Conservation (phyloP, 805 yeast species). For the Metschnikowia hibisci region DNA sequence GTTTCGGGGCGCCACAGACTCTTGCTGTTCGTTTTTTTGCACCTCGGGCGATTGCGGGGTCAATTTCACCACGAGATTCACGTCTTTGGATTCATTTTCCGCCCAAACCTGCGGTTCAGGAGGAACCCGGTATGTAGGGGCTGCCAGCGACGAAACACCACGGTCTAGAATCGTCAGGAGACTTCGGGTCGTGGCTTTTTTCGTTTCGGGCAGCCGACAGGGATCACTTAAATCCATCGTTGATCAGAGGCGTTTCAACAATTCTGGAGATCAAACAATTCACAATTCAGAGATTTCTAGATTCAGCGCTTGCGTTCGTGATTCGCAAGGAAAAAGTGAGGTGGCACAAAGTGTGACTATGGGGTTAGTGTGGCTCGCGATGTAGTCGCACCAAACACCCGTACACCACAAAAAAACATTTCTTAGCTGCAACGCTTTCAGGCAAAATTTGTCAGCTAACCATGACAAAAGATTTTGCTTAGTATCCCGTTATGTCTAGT, state of each 20-base stretch:
- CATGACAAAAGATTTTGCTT: too few species aligned
- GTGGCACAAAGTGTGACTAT: too few species aligned
- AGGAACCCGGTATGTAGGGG: neutral
- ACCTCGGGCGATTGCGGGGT: neutral
- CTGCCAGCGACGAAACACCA: conserved; percentile 1
- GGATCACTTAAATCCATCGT: conserved; percentile 13
- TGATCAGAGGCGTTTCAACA: neutral
- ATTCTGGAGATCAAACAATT: too few species aligned
- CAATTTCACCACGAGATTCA: conserved; percentile 1
- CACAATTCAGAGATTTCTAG: too few species aligned
- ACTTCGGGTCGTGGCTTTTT: conserved; percentile 3
- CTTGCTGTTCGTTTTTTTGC: neutral
- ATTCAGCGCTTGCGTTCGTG: too few species aligned
- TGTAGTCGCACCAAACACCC: too few species aligned
- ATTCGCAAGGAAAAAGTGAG: too few species aligned
- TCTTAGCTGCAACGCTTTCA: too few species aligned
- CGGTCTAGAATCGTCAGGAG: conserved; percentile 6
- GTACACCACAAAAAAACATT: too few species aligned
- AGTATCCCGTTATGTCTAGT: too few species aligned
- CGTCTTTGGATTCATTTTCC: neutral
- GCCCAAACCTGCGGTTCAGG: conserved; percentile 4
- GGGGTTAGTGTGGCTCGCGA: conserved; percentile 1
- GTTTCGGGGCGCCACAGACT: too few species aligned
- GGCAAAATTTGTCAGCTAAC: too few species aligned
- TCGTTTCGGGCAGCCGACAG: conserved; percentile 11